Evolutionary conservation across 345 rosid genomes (phyloP).

Genomic region (Acer campestre): DNA sequence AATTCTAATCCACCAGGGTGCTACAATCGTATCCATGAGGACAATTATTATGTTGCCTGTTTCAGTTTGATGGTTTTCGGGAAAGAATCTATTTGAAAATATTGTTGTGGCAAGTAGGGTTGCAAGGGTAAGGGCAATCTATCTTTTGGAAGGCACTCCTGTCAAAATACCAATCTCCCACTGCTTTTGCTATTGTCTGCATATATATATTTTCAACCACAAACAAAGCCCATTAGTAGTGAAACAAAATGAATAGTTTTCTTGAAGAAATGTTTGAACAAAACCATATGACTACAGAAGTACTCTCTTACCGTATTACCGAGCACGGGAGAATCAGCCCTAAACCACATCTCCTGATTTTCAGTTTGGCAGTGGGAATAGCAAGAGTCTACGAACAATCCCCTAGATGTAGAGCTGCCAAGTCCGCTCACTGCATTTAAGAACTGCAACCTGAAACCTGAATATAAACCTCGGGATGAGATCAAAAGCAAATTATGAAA

Average conservation of each 20-base stretch:
- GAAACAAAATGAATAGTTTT: background rate
- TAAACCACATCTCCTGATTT: conserved; percentile 75
- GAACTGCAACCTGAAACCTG: conserved; percentile 77
- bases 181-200: conserved; percentile 85
- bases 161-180: conserved; percentile 89
- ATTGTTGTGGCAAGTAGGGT: conserved; percentile 76
- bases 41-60: background rate
- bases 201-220: background rate
- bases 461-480: background rate
- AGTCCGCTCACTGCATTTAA: conserved; percentile 52
- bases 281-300: background rate
- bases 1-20: background rate
- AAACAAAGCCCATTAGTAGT: background rate
- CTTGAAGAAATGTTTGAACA: too few species aligned
- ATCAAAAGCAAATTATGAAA: background rate
- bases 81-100: conserved; percentile 40
- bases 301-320: conserved; percentile 44
- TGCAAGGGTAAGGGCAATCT: conserved; percentile 96
- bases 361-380: conserved; percentile 88
- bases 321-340: conserved; percentile 66
- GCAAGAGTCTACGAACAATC: conserved; percentile 83
- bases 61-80: background rate
- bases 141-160: conserved; percentile 66
- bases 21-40: background rate
- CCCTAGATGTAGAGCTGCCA: conserved; percentile 61